Base-by-base conservation (phyloP, 306 rosid genomes). In the Alnus rubra region DNA sequence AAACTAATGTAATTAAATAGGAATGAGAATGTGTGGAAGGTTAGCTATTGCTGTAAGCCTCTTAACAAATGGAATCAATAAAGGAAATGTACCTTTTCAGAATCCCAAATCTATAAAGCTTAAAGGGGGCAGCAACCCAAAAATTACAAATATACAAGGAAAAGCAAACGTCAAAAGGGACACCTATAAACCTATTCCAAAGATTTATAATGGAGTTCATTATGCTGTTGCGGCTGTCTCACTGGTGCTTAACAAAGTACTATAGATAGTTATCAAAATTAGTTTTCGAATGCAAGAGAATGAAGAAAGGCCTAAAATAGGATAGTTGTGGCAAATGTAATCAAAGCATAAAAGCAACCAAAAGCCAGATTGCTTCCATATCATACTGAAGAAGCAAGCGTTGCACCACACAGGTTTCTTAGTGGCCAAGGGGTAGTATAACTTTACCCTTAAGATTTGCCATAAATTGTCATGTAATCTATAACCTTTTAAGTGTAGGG, bases 71-170 rank as follows among this genome's bases (percentile, higher is more conserved):
- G 69, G 70, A 10, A 9, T n/a, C 31, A 63, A 70, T 18, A 69
- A 37, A 15, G 37, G 28, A 18, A 80, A 72, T 54, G 37, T 75
- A 70, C 18, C 18, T 58, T n/a, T 39, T 56, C 71, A 55, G 28
- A 73, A 84, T 39, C 4, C 44, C 52, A 75, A 50, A 47, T 60
- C 78, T 84, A 84, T 72, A 23, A 23, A 60, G 77, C 65, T 31
- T 31, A 50, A 50, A 74, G 11, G 59, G 72, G 80, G 28, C 60
- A 45, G 51, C 60, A 51, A 31, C 76, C 56, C 79, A 33, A 55
- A 62, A 48, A 71, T 69, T 48, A 72, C 77, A 69, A 73, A 62
- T 63, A 74, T 67, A 39, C 9, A 45, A 56, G 49, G 30, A 68
- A 78, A 68, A 53, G 45, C n/a, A 44, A 75, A 33, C 54, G 63